A percentile compares a stretch with the other conserved stretches of the same genome.
Conservation (phyloP, 331 rosid genomes). For the Telfairia occidentalis region DNA sequence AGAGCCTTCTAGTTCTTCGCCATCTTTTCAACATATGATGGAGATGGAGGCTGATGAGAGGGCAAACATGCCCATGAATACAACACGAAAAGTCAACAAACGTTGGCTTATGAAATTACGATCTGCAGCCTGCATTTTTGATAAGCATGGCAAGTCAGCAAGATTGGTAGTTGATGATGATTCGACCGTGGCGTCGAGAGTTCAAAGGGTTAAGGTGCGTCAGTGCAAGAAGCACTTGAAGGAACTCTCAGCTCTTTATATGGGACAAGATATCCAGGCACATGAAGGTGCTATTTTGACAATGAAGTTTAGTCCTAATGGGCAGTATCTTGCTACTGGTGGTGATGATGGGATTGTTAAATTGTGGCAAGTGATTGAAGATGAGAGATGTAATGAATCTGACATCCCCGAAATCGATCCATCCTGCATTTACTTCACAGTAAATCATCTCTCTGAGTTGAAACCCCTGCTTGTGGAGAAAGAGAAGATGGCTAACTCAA, state of each 20-base stretch:
- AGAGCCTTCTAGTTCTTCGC: conserved; percentile 21
- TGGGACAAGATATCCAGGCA: conserved; percentile 88
- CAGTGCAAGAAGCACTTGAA: conserved; percentile 48
- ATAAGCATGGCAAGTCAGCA: conserved; percentile 30
- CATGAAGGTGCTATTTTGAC: conserved; percentile 77
- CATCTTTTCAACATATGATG: conserved; percentile 23
- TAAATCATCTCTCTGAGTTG: conserved; percentile 62
- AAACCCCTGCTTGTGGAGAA: conserved; percentile 59
- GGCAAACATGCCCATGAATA: neutral
- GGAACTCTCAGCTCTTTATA: conserved; percentile 79
- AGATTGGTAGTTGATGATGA: conserved; percentile 10
- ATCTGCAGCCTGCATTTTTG: conserved; percentile 54
- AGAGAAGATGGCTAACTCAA: conserved; percentile 44
- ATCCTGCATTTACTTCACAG: conserved; percentile 76
- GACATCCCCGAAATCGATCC: conserved; percentile 81
- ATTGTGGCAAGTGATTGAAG: conserved; percentile 85
- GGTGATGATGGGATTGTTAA: conserved; percentile 83
- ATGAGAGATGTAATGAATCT: conserved; percentile 60
- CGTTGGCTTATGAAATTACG: conserved; percentile 56
- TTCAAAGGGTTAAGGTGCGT: conserved; percentile 68
- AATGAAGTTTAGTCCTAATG: conserved; percentile 94
- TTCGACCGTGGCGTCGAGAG: conserved; percentile 28
- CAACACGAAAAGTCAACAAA: conserved; percentile 27
- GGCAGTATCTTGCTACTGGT: conserved; percentile 83
- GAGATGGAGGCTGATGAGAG: conserved; percentile 25